Evolutionary conservation across 805 yeast genomes (phyloP).

Genomic region (Hanseniaspora thailandica): DNA sequence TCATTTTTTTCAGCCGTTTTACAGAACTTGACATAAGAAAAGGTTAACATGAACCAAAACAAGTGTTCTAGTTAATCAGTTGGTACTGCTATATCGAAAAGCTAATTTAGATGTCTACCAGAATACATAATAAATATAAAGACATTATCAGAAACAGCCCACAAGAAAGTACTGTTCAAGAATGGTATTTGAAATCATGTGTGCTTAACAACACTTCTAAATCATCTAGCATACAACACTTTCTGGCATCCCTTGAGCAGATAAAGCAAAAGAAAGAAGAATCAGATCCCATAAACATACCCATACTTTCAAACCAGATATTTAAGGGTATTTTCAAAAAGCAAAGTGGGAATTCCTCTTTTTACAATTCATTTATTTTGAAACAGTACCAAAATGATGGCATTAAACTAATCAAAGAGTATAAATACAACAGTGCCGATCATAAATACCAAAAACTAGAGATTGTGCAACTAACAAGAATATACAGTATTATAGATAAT

Average conservation of each 20-base stretch:
- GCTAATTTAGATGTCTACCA: background rate
- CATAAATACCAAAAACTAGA: background rate
- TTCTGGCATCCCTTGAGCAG: background rate
- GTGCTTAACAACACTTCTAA: background rate
- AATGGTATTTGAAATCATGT: background rate
- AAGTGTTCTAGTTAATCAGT: too few species aligned
- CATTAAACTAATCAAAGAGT: background rate
- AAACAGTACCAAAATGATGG: slow-evolving; percentile 1
- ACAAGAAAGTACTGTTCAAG: background rate
- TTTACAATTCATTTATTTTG: background rate
- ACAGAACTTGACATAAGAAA: too few species aligned
- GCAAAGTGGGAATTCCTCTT: background rate
- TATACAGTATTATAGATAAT: background rate
- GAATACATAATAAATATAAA: background rate
- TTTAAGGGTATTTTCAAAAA: slow-evolving; percentile 12
- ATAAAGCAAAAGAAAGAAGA: background rate
- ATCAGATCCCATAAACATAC: slow-evolving; percentile 1
- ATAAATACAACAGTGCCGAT: background rate
- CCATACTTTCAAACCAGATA: slow-evolving; percentile 1
- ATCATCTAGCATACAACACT: background rate
- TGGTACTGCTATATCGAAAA: too few species aligned
- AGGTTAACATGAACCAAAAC: too few species aligned
- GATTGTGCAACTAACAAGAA: background rate
- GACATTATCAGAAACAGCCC: too few species aligned
- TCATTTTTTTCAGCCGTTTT: too few species aligned